Evolutionary conservation across 345 rosid genomes (phyloP).

Genomic region (Garcia nutans): DNA sequence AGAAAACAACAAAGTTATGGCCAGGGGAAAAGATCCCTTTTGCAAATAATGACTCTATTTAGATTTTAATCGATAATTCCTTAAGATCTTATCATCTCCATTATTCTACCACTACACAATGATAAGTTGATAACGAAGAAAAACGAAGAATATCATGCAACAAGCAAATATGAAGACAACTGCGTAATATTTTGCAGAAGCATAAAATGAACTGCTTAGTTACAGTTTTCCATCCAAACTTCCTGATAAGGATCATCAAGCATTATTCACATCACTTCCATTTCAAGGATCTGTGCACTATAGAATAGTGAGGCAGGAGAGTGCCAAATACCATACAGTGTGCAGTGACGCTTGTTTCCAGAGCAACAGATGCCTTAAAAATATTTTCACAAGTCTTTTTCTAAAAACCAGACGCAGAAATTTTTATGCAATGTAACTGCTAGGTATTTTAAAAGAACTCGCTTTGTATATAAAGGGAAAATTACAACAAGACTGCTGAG

Average conservation of each 20-base stretch:
- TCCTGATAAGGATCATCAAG: too few relatives aligned
- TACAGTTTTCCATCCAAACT: neutral
- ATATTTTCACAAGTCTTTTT: neutral
- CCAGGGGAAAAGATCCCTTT: neutral
- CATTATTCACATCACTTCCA: too few relatives aligned
- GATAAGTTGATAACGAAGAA: neutral
- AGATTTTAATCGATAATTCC: neutral
- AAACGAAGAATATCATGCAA: neutral
- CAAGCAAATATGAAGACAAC: neutral
- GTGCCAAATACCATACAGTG: neutral
- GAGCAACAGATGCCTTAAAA: neutral
- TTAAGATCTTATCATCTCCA: neutral
- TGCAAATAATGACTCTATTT: neutral
- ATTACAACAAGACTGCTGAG: neutral
- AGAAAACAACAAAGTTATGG: neutral
- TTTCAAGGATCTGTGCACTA: neutral
- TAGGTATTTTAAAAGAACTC: neutral
- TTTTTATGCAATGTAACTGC: neutral
- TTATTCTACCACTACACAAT: neutral
- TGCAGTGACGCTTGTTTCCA: neutral
- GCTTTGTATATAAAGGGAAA: neutral
- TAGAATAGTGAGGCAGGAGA: neutral
- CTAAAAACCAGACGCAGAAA: neutral
- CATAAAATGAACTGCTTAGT: neutral
- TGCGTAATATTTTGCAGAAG: neutral